Evolutionary conservation across 441 rosid genomes (phyloP).

Genomic region (Brassica balearica): DNA sequence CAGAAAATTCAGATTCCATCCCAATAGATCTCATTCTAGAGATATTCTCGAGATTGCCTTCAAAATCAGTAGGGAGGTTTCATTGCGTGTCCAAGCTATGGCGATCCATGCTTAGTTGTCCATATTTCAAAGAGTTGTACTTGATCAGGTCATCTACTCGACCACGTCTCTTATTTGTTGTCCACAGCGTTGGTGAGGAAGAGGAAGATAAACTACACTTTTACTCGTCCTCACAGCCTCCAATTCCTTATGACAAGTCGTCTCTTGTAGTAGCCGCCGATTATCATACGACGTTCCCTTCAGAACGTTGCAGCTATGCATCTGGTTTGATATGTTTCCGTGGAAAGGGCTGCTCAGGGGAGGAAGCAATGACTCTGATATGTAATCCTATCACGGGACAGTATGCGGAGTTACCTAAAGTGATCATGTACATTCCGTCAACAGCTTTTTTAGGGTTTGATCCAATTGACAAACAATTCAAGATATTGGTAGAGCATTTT

Average conservation of each 20-base stretch:
- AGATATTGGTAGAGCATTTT: background rate
- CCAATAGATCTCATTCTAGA: background rate
- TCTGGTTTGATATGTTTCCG: background rate
- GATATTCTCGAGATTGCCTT: background rate
- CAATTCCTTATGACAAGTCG: background rate
- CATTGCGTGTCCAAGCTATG: background rate
- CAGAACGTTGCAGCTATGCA: background rate
- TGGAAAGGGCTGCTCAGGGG: background rate
- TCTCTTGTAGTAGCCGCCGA: background rate
- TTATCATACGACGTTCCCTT: background rate
- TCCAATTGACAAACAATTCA: background rate
- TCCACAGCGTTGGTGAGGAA: background rate
- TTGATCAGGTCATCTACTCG: background rate
- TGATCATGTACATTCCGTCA: background rate
- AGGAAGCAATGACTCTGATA: background rate
- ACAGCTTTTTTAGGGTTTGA: background rate
- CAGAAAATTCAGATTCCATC: background rate
- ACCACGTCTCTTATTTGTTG: background rate
- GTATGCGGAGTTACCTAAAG: background rate
- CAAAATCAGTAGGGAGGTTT: background rate
- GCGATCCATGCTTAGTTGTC: background rate
- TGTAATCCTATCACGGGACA: constrained; percentile 1
- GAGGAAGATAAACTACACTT: background rate
- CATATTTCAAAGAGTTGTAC: background rate
- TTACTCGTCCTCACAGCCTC: background rate